Evolutionary conservation across 2,329 filamentous ascomycete species (phyloP).

Genomic region (Paecilomyces variotii): DNA sequence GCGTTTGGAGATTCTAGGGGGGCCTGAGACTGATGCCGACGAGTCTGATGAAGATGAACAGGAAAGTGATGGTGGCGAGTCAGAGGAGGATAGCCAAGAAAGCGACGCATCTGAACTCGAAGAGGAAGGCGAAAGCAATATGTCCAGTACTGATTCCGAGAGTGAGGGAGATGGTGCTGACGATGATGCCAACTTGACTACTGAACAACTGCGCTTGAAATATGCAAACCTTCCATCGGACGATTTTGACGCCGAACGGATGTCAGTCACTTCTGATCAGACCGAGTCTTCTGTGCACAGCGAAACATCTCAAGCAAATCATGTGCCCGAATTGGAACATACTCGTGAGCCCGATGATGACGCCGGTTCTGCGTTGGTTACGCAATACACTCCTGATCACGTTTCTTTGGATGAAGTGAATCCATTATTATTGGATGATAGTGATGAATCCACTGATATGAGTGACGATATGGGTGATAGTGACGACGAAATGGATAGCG

Average conservation of each 20-base stretch:
- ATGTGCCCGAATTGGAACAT: slow-evolving; percentile 1
- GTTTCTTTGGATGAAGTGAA: slow-evolving; percentile 37
- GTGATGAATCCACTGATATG: slow-evolving; percentile 41
- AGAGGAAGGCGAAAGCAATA: slow-evolving; percentile 44
- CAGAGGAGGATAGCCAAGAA: background rate
- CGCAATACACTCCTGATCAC: slow-evolving; percentile 18
- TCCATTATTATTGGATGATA: slow-evolving; percentile 37
- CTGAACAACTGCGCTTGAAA: slow-evolving; percentile 40
- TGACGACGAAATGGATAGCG: slow-evolving; percentile 41
- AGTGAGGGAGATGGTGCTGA: slow-evolving; percentile 31
- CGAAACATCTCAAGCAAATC: slow-evolving; percentile 12
- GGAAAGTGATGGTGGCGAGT: slow-evolving; percentile 5
- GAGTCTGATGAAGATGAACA: slow-evolving; percentile 50
- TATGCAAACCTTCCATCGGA: slow-evolving; percentile 35
- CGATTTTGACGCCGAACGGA: slow-evolving; percentile 12
- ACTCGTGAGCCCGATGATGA: slow-evolving; percentile 12
- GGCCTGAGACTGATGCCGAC: slow-evolving; percentile 62
- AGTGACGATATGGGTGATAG: slow-evolving; percentile 40
- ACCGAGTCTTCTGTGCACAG: slow-evolving; percentile 13
- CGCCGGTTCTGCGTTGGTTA: slow-evolving; percentile 10
- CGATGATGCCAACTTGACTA: slow-evolving; percentile 39
- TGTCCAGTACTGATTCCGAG: slow-evolving; percentile 39
- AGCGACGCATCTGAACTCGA: slow-evolving; percentile 34
- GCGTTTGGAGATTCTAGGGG: slow-evolving; percentile 36
- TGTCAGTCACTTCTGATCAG: slow-evolving; percentile 16